Conservation (phyloP, 208 protist species). For the Porcisia hertigi region DNA sequence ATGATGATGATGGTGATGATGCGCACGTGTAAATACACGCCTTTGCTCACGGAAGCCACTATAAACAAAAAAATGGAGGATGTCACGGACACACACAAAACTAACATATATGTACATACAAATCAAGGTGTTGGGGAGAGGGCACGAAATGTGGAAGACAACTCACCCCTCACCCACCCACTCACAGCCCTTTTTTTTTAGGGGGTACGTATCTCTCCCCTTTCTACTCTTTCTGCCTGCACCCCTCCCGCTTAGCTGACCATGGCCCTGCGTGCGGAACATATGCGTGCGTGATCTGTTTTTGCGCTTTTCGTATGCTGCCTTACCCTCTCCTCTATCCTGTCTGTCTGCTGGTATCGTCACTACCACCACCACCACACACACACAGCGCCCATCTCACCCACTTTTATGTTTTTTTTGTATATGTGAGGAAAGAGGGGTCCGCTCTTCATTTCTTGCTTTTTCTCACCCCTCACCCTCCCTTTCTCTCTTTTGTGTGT, state of each 20-base stretch:
- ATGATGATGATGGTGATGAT: too few species aligned
- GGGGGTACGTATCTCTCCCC: too few species aligned
- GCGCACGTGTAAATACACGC: too few species aligned
- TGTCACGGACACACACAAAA: not conserved
- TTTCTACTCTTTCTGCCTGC: not conserved
- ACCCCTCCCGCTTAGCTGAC: too few species aligned
- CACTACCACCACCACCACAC: too few species aligned
- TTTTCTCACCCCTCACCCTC: not conserved
- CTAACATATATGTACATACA: slow-evolving; percentile 8
- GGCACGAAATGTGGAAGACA: not conserved
- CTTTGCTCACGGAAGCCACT: too few species aligned
- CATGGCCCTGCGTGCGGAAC: not conserved
- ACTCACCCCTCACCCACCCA: not conserved
- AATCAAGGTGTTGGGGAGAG: slow-evolving; percentile 7
- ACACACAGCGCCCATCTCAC: too few species aligned
- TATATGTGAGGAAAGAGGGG: not conserved
- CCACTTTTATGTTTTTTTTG: not conserved
- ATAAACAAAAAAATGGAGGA: not conserved
- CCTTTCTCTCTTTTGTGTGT: not conserved
- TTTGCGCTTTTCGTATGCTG: not conserved
- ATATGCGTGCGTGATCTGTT: not conserved
- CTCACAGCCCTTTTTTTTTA: not conserved
- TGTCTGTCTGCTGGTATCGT: too few species aligned
- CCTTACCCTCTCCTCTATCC: too few species aligned
- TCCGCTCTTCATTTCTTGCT: not conserved